Percentiles rank a stretch among this genome's conserved stretches.
Conservation (phyloP, 169 alveolate genomes). For the Plasmodium coatneyi region DNA sequence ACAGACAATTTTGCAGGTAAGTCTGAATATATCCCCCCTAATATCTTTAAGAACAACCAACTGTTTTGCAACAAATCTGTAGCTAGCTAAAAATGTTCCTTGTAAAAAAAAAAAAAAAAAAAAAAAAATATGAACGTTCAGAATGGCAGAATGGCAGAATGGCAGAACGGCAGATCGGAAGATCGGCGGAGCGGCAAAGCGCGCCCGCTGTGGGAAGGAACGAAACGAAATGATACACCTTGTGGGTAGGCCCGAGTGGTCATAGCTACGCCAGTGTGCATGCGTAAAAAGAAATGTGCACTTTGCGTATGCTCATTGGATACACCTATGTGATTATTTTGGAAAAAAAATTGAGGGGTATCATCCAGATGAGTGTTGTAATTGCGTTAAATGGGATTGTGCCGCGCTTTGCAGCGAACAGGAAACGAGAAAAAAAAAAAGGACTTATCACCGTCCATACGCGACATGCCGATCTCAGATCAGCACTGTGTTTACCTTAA, state of each 20-base stretch:
- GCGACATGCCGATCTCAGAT: neutral
- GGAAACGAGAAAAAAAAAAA: neutral
- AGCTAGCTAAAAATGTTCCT: neutral
- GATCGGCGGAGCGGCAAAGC: neutral
- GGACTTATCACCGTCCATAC: neutral
- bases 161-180: neutral
- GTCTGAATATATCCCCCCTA: neutral
- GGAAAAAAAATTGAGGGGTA: neutral
- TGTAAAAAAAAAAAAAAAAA: neutral
- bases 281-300: too few species aligned
- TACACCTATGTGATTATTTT: neutral
- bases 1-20: neutral
- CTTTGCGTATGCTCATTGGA: too few species aligned
- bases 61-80: neutral
- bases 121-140: conserved; percentile 12
- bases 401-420: neutral
- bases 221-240: neutral
- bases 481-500: neutral
- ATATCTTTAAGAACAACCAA: neutral
- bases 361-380: neutral
- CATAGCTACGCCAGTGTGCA: neutral
- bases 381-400: neutral
- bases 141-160: conserved; percentile 19
- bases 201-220: neutral
- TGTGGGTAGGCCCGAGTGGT: neutral